Percentiles rank a stretch among this genome's conserved stretches.
Conservation (phyloP, 139 green algal species). For the Chlamydomonas sp. region DNA sequence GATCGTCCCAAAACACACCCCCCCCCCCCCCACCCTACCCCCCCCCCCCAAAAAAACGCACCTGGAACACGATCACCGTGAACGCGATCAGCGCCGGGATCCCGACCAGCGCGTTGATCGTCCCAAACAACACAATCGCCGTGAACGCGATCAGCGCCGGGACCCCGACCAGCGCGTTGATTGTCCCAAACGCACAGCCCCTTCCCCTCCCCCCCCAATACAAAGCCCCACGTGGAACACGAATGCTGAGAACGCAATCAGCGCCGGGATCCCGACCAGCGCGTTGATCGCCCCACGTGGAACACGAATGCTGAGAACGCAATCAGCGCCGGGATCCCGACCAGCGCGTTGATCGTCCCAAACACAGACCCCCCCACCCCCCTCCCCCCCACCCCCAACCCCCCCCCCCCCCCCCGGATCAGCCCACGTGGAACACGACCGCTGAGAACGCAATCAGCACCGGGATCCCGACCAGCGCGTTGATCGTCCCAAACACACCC, state of each 20-base stretch:
- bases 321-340: conserved; percentile 60
- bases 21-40: no score
- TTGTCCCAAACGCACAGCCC: background rate
- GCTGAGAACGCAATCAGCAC: conserved; percentile 63
- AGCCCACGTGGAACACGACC: conserved; percentile 63
- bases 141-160: no score
- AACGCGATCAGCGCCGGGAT: conserved; percentile 6
- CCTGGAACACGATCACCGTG: conserved; percentile 45
- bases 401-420: background rate
- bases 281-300: conserved; percentile 47
- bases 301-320: conserved; percentile 53
- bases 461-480: conserved; percentile 52
- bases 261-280: conserved; percentile 56
- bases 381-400: no score
- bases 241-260: conserved; percentile 67
- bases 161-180: background rate
- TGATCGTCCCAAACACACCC: no score
- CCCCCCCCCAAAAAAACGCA: background rate
- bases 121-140: background rate
- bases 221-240: conserved; percentile 52
- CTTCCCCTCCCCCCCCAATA: background rate
- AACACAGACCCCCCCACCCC: no score
- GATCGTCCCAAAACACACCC: no score
- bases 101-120: background rate
- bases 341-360: conserved; percentile 53